Evolutionary conservation across 2,329 filamentous ascomycete genomes (phyloP), one percentile per base, ranked within the genome.

Genomic region (Ophiostoma piceae): DNA sequence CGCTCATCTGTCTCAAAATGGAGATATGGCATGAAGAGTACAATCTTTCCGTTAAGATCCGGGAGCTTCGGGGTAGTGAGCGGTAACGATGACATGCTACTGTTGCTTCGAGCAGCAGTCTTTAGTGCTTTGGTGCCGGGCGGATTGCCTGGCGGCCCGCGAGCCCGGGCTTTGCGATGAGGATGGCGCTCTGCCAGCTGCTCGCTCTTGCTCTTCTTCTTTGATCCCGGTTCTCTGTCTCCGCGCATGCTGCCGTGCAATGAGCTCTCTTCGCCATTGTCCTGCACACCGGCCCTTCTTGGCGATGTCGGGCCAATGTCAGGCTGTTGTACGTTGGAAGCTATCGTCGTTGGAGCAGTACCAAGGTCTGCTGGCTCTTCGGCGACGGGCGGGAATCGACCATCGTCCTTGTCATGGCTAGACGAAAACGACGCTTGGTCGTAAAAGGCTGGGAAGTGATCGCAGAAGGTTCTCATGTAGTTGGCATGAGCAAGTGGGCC

Each of bases 1-100:
- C 82, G 79, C 66, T 82, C 79, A 66, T 87, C 82, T 0, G 86
- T 87, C 74, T 90, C 87, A 67, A 88, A 89, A 74, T 89, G 87
- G 3, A 90, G 77, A 74, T 88, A 90, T 0, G 87, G 87, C 85
- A 89, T 88, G 70, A 80, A 81, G 29, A 81, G 72, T 7, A 77
- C 75, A 62, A 77, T 70, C 19, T 76, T 76, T n/a, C 74, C 73
- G 29, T 75, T 76, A 11, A 76, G 76, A 1, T 75, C 72, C 2
- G 76, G 74, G n/a, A 75, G 74, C 41, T 73, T 76, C 4, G 77
- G 74, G 1, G 77, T 73, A 47, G 77, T 77, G 73, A 75, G 77
- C 29, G 76, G 75, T 2, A 76, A 69, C 0, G 76, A 74, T 11
- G 66, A 62, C 68, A 16, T 32, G 11, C n/a, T 67, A 1, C n/a